Percentiles rank a stretch among this genome's conserved stretches.
phyloP scores from a whole-genome alignment of 768 basidiomycete species.

The Boletus subcaerulescens region DNA sequence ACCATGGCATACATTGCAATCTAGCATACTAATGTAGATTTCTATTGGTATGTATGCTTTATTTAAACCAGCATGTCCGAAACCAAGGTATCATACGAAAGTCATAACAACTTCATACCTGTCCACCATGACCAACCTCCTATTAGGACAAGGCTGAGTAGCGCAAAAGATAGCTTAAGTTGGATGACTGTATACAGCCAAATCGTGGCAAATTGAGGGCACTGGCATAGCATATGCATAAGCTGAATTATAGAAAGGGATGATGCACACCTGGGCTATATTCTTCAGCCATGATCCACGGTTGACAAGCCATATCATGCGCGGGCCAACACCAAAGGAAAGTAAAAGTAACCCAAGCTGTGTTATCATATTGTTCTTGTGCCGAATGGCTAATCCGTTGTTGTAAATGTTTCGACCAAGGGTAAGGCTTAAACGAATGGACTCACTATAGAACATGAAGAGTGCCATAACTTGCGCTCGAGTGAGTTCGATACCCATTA shows the following conservation, averaged over 20 bases:
- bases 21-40: neutral
- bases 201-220: conserved; percentile 71
- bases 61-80: neutral
- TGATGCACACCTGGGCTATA: conserved; percentile 62
- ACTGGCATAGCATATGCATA: conserved; percentile 37
- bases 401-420: conserved; percentile 1
- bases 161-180: conserved; percentile 60
- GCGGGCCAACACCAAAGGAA: conserved; percentile 54
- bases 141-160: conserved; percentile 51
- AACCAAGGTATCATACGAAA: neutral
- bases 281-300: conserved; percentile 65
- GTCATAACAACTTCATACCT: conserved; percentile 46
- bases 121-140: conserved; percentile 63
- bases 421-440: neutral
- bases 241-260: neutral
- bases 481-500: conserved; percentile 1
- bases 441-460: conserved; percentile 47
- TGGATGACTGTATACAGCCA: conserved; percentile 79
- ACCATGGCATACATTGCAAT: conserved; percentile 12
- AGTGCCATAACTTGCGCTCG: conserved; percentile 58
- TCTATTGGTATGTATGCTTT: neutral
- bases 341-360: conserved; percentile 60
- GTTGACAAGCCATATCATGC: conserved; percentile 72
- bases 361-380: conserved; percentile 52
- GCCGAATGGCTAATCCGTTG: conserved; percentile 46